Percentiles rank a stretch among this genome's conserved stretches.
These are phyloP conservation scores for Delitschia confertaspora DNA, from an alignment of 495 filamentous ascomycete species.

Conservation along the genomic window DNA sequence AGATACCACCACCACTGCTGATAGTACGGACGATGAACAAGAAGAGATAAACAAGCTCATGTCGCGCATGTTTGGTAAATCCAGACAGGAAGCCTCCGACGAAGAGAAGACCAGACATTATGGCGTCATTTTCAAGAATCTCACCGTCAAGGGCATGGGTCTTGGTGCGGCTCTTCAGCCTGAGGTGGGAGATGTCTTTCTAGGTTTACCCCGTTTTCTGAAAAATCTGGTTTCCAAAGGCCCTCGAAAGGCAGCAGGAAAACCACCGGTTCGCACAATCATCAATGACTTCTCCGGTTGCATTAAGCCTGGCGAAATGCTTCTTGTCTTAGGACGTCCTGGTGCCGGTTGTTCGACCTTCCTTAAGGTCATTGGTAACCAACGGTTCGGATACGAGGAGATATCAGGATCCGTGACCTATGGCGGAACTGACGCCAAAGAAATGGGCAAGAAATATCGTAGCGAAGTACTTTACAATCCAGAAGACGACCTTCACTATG, in stretches of 20 bases:
- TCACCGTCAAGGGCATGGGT: constrained; percentile 57
- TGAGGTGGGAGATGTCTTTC: constrained; percentile 53
- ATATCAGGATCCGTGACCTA: constrained; percentile 56
- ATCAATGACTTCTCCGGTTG: constrained; percentile 53
- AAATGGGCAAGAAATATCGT: constrained; percentile 57
- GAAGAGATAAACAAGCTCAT: constrained; percentile 52
- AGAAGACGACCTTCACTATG: constrained; percentile 70
- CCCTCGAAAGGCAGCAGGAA: constrained; percentile 34
- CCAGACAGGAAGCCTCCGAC: constrained; percentile 52
- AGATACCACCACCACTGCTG: constrained; percentile 22
- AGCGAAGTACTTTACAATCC: constrained; percentile 47
- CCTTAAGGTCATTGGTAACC: constrained; percentile 59
- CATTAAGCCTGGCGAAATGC: constrained; percentile 42
- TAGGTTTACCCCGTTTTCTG: constrained; percentile 43
- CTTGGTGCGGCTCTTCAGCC: constrained; percentile 59
- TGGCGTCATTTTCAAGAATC: constrained; percentile 34
- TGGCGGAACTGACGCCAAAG: constrained; percentile 51
- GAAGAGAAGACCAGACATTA: constrained; percentile 50
- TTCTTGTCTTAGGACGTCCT: constrained; percentile 63
- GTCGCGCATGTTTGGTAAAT: constrained; percentile 56
- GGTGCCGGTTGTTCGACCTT: constrained; percentile 67
- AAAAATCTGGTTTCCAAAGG: constrained; percentile 43
- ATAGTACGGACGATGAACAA: constrained; percentile 42
- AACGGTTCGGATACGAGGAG: constrained; percentile 53
- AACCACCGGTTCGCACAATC: constrained; percentile 51